Percentiles rank a stretch among this genome's conserved stretches.
These are phyloP conservation scores for Dissophora ornata DNA, from an alignment of 192 early-diverging fungal genomes.

Conservation along the genomic window DNA sequence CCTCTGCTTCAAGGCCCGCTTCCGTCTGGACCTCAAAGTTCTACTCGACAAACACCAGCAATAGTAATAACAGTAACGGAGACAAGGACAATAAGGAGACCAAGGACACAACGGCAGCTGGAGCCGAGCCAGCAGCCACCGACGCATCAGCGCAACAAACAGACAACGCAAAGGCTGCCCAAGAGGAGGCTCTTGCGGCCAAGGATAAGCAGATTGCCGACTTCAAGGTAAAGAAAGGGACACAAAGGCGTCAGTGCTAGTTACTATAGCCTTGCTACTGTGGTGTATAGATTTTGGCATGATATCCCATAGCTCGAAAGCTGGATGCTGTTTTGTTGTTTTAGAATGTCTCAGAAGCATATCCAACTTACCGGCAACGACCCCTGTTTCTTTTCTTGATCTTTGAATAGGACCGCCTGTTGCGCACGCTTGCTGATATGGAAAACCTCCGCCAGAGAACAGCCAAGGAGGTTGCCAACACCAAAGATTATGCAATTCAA, in stretches of 20 bases:
- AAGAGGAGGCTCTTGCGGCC: constrained; percentile 60
- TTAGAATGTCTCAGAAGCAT: too few species aligned
- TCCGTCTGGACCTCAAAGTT: constrained; percentile 40
- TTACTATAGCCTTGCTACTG: too few species aligned
- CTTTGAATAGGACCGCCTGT: constrained; percentile 80
- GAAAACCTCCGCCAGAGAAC: constrained; percentile 95
- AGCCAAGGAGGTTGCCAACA: constrained; percentile 84
- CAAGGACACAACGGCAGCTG: constrained; percentile 37
- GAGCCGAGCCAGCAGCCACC: constrained; percentile 14
- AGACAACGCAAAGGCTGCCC: constrained; percentile 36
- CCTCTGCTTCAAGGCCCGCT: constrained; percentile 16
- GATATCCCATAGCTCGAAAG: too few species aligned
- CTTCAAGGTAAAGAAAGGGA: constrained; percentile 68
- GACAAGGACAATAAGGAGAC: constrained; percentile 44
- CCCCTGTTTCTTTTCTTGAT: constrained; percentile 5
- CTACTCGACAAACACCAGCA: constrained; percentile 57
- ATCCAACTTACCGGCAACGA: too few species aligned
- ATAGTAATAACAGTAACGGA: constrained; percentile 29
- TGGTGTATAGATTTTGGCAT: too few species aligned
- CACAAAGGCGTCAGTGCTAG: background rate
- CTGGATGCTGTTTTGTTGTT: too few species aligned
- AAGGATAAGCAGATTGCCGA: constrained; percentile 87
- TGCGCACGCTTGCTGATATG: constrained; percentile 93
- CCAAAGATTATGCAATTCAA: constrained; percentile 91
- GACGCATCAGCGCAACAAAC: constrained; percentile 13